Conservation (phyloP, 108 stramenopile genomes). For the Cyclotella atomus region DNA sequence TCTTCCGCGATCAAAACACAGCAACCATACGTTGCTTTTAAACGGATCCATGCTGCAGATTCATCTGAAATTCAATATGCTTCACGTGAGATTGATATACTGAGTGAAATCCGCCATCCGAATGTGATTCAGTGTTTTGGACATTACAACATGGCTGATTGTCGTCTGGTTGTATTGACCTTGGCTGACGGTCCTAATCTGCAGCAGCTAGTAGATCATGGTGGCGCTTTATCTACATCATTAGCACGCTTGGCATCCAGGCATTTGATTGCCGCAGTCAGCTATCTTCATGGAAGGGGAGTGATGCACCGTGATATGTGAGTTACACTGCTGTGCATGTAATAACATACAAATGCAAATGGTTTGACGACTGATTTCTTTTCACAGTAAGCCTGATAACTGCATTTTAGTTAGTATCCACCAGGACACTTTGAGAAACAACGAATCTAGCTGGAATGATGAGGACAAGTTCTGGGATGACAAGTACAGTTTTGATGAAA, state of each 20-base stretch:
- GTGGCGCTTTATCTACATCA: constrained; percentile 77
- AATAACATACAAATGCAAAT: no score
- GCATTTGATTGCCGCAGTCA: constrained; percentile 77
- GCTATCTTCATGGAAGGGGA: constrained; percentile 77
- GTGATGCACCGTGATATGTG: constrained; percentile 78
- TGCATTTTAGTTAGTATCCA: constrained; percentile 67
- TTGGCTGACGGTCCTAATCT: constrained; percentile 71
- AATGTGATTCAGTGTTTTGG: constrained; percentile 73
- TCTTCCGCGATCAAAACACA: background rate
- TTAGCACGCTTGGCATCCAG: constrained; percentile 69
- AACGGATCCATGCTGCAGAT: constrained; percentile 75
- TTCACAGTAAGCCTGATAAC: constrained; percentile 84
- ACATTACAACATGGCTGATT: constrained; percentile 42
- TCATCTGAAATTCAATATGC: constrained; percentile 75
- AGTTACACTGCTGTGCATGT: no score
- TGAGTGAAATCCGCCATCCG: constrained; percentile 75
- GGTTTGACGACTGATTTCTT: no score
- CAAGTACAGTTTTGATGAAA: constrained; percentile 48
- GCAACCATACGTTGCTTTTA: constrained; percentile 70
- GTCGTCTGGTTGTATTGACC: constrained; percentile 70
- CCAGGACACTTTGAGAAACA: constrained; percentile 2
- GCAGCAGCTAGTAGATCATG: constrained; percentile 58
- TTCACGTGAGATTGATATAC: constrained; percentile 75
- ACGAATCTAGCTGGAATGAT: constrained; percentile 61
- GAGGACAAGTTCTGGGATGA: constrained; percentile 77